Evolutionary conservation across 2,329 filamentous ascomycete species (phyloP).

Genomic region (Colletotrichum simmondsii): DNA sequence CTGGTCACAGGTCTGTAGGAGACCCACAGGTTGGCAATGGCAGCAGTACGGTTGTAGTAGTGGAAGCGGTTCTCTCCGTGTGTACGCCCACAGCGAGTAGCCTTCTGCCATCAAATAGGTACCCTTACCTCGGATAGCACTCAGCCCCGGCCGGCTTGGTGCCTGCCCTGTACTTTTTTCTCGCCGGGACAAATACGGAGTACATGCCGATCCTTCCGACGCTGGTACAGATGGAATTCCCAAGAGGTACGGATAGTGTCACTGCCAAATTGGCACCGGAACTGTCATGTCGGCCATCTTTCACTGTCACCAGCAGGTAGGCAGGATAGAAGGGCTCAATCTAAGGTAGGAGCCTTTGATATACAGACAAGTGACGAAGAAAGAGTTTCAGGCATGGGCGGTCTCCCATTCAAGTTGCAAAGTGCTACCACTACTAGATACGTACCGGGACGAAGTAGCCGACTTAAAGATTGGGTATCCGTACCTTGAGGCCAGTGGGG

Average conservation of each 20-base stretch:
- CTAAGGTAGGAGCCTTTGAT: no score
- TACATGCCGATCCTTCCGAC: conserved; percentile 10
- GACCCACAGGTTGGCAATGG: neutral
- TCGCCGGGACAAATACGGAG: neutral
- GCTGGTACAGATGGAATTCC: neutral
- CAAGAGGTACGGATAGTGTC: neutral
- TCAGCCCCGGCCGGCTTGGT: neutral
- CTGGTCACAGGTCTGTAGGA: neutral
- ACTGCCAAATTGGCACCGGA: neutral
- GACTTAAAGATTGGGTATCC: neutral
- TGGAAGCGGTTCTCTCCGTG: no score
- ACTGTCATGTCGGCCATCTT: no score
- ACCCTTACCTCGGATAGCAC: no score
- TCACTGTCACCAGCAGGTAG: no score
- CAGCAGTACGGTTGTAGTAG: no score
- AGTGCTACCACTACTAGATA: neutral
- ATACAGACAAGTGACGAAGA: neutral
- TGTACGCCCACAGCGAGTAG: neutral
- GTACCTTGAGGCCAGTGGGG: neutral
- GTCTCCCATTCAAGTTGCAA: neutral
- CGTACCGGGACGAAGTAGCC: neutral
- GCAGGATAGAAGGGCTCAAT: no score
- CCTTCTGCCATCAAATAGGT: conserved; percentile 6
- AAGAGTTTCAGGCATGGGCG: neutral
- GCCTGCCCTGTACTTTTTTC: neutral